Conservation (phyloP, 2,329 filamentous ascomycete species). For the Monilinia fructigena region DNA sequence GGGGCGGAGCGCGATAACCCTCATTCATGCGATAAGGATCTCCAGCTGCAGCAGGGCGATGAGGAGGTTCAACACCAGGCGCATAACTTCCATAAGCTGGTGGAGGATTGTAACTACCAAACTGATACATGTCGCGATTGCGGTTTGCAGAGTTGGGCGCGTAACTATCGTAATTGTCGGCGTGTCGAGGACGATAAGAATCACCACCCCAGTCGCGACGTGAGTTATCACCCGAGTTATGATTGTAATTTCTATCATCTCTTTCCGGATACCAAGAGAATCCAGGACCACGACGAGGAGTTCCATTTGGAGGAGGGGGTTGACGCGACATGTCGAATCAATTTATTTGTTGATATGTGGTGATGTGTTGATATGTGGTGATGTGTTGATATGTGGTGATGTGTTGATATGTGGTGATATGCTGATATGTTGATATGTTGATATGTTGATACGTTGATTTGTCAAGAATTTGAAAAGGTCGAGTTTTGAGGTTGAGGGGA, state of each 20-base stretch:
- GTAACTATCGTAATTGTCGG: conserved; percentile 13
- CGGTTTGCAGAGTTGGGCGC: conserved; percentile 20
- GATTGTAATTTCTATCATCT: conserved; percentile 14
- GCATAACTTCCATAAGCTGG: conserved; percentile 21
- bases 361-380: too few relatives aligned
- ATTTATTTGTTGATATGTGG: too few relatives aligned
- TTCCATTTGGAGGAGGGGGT: conserved; percentile 35
- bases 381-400: too few relatives aligned
- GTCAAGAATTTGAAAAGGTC: too few relatives aligned
- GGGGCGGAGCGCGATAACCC: conserved; percentile 23
- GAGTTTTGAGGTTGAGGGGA: too few relatives aligned
- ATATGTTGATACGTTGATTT: too few relatives aligned
- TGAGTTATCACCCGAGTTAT: background rate
- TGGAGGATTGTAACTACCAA: conserved; percentile 27
- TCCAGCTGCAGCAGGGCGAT: conserved; percentile 18
- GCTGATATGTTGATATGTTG: too few relatives aligned
- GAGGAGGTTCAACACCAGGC: conserved; percentile 28
- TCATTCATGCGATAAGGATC: conserved; percentile 20
- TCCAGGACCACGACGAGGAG: conserved; percentile 30
- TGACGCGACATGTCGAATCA: conserved; percentile 33
- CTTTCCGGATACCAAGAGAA: background rate
- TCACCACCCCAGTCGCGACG: conserved; percentile 24
- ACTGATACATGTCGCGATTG: conserved; percentile 32
- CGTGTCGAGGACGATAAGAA: conserved; percentile 29
- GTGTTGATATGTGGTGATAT: too few relatives aligned